phyloP scores from a whole-genome alignment of 805 yeast species.

The Metschnikowia hibisci region DNA sequence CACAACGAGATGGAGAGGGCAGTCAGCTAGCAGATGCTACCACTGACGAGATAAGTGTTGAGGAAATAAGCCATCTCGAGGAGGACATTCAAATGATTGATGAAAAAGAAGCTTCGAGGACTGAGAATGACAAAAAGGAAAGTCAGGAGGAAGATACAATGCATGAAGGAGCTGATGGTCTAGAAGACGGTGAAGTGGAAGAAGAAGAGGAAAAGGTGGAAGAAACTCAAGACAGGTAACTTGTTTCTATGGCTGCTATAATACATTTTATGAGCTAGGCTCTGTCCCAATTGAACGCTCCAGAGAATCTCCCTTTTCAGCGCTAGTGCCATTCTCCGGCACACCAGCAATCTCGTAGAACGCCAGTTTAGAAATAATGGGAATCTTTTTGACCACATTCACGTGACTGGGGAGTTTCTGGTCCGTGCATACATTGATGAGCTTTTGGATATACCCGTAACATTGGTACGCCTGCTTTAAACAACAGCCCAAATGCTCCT shows the following conservation, averaged over 20 bases:
- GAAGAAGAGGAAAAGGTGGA: background rate
- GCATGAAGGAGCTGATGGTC: too few relatives aligned
- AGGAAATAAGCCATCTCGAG: background rate
- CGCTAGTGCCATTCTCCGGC: background rate
- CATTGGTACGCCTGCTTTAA: conserved; percentile 12
- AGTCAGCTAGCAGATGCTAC: background rate
- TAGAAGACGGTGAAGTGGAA: background rate
- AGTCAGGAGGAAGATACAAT: too few relatives aligned
- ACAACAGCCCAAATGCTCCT: conserved; percentile 6
- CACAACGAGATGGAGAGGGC: background rate
- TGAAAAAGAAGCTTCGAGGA: too few relatives aligned
- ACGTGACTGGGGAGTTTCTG: conserved; percentile 18
- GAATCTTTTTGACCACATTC: conserved; percentile 14
- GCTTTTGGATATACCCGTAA: conserved; percentile 15
- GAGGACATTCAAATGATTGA: background rate
- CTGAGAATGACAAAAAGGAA: too few relatives aligned
- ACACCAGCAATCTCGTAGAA: conserved; percentile 9
- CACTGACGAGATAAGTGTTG: background rate
- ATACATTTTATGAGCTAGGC: background rate
- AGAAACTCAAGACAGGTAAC: too few relatives aligned
- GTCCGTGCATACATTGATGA: conserved; percentile 16
- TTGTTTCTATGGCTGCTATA: background rate
- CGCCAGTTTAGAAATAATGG: conserved; percentile 7
- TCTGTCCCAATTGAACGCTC: background rate
- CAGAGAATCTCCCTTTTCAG: background rate